Percentiles rank a stretch among this genome's conserved stretches.
phyloP scores from a whole-genome alignment of 306 rosid genomes.

The Prosopis cineraria region DNA sequence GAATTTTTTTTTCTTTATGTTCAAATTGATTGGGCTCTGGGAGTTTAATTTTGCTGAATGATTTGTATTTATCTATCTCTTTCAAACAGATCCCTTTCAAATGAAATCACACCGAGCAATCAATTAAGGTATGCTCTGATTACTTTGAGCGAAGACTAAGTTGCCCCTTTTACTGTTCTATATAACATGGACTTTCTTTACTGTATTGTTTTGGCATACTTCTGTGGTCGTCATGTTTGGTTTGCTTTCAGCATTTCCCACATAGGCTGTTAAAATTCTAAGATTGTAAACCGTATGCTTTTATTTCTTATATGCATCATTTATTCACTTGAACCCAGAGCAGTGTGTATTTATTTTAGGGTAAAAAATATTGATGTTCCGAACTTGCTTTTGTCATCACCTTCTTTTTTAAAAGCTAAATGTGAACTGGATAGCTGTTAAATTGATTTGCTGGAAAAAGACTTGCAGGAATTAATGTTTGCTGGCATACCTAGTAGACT shows the following conservation, averaged over 20 bases:
- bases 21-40: slow-evolving; percentile 29
- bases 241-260: background rate
- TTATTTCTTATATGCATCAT: background rate
- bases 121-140: slow-evolving; percentile 70
- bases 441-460: background rate
- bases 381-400: background rate
- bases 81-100: slow-evolving; percentile 59
- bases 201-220: slow-evolving; percentile 16
- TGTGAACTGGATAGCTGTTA: background rate
- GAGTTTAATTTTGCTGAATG: slow-evolving; percentile 25
- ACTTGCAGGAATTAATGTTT: background rate
- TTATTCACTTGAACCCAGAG: background rate
- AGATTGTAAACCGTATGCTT: background rate
- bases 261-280: background rate
- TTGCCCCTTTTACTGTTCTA: slow-evolving; percentile 20
- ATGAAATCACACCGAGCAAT: slow-evolving; percentile 72
- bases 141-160: slow-evolving; percentile 19
- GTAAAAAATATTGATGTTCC: background rate
- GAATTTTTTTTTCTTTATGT: background rate
- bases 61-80: slow-evolving; percentile 28
- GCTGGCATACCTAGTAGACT: background rate
- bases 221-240: background rate
- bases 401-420: background rate
- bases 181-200: background rate
- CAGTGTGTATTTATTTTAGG: background rate